These are phyloP conservation scores for Erysiphe neolycopersici DNA, from an alignment of 2,329 filamentous ascomycete genomes.

Conservation along the genomic window DNA sequence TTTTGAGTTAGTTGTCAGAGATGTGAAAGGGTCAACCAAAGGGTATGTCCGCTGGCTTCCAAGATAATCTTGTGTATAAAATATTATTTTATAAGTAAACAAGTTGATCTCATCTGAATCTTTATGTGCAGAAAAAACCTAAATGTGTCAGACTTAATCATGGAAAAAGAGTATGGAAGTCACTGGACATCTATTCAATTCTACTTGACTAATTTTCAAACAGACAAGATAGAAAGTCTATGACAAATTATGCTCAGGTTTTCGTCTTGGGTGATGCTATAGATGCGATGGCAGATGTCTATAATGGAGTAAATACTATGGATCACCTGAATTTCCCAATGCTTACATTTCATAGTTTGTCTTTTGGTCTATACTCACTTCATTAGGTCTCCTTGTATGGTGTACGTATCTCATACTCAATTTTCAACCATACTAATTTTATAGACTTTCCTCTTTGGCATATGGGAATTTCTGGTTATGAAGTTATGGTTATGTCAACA, in stretches of 20 bases:
- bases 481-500: constrained; percentile 65
- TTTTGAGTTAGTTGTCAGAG: constrained; percentile 68
- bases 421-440: constrained; percentile 1
- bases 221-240: constrained; percentile 52
- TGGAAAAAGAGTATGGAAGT: constrained; percentile 48
- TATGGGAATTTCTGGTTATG: constrained; percentile 96
- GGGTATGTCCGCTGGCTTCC: constrained; percentile 97
- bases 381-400: constrained; percentile 73
- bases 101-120: constrained; percentile 12
- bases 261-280: constrained; percentile 53
- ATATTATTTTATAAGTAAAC: constrained; percentile 4
- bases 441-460: constrained; percentile 89
- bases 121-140: constrained; percentile 16
- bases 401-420: constrained; percentile 30
- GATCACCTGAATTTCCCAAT: neutral
- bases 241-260: constrained; percentile 37
- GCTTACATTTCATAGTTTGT: constrained; percentile 32
- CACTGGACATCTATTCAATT: constrained; percentile 4
- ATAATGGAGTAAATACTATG: constrained; percentile 47
- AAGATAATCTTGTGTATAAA: constrained; percentile 40
- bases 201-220: constrained; percentile 8
- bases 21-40: constrained; percentile 75
- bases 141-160: constrained; percentile 20
- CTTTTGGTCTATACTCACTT: constrained; percentile 88
- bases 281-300: constrained; percentile 67